phyloP scores from a whole-genome alignment of 176 grass and related monocot genomes.

The Carex cristatella region DNA sequence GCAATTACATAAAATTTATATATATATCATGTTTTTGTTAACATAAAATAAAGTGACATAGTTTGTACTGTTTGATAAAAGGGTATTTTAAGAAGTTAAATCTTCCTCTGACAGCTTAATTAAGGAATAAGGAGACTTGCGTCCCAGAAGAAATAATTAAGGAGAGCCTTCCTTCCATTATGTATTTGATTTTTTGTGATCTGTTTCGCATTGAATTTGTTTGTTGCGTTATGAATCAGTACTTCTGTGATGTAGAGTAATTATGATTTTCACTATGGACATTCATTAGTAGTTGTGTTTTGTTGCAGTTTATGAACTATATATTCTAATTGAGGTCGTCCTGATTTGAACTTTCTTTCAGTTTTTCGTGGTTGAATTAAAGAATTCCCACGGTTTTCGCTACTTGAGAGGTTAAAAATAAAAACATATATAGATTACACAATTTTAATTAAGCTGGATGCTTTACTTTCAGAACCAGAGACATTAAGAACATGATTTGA shows the following conservation, averaged over 20 bases:
- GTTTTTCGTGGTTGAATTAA: neutral
- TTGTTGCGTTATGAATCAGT: neutral
- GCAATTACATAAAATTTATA: neutral
- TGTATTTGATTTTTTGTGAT: neutral
- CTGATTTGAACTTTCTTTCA: too few species aligned
- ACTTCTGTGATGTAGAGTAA: neutral
- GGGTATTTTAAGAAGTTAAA: too few species aligned
- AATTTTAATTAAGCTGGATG: neutral
- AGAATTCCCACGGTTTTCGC: neutral
- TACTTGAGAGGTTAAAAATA: neutral
- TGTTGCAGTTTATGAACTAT: neutral
- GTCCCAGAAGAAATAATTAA: neutral
- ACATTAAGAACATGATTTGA: neutral
- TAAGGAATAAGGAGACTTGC: neutral
- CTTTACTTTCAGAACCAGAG: neutral
- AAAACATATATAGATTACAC: neutral
- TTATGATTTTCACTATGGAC: neutral
- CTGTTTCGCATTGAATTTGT: neutral
- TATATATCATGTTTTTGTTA: too few species aligned
- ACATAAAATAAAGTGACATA: neutral
- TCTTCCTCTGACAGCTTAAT: neutral
- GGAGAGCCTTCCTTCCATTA: neutral
- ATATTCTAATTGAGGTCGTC: neutral
- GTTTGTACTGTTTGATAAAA: neutral
- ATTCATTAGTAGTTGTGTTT: neutral